Evolutionary conservation across 225 moss, liverwort and hornwort species (phyloP).

Genomic region (Sphagnum contortum): DNA sequence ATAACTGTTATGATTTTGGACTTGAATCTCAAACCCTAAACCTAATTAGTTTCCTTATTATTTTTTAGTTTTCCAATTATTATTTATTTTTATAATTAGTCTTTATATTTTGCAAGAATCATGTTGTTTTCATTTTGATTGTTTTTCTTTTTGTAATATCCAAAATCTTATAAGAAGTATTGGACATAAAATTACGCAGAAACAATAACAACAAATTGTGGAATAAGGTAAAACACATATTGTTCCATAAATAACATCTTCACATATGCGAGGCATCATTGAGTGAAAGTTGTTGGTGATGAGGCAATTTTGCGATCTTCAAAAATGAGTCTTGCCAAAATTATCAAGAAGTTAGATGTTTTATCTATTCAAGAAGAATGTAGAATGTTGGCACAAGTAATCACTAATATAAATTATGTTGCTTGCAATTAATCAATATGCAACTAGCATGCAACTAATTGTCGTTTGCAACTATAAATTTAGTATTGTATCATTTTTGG

Average conservation of each 20-base stretch:
- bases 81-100: no score
- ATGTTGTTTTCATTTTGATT: not conserved
- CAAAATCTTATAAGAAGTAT: not conserved
- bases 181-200: no score
- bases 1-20: no score
- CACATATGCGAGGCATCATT: not conserved
- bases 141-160: not conserved
- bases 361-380: not conserved
- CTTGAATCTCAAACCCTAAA: no score
- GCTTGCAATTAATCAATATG: no score
- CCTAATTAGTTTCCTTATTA: no score
- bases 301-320: not conserved
- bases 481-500: no score
- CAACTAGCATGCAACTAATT: no score
- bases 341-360: not conserved
- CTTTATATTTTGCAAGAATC: not conserved
- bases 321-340: not conserved
- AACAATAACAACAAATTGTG: not conserved
- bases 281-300: not conserved
- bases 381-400: not conserved
- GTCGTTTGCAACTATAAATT: no score
- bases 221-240: not conserved
- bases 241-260: not conserved
- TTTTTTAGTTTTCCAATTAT: no score
- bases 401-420: no score